phyloP scores from a whole-genome alignment of 2,329 filamentous ascomycete genomes.

The Fusarium sp. region DNA sequence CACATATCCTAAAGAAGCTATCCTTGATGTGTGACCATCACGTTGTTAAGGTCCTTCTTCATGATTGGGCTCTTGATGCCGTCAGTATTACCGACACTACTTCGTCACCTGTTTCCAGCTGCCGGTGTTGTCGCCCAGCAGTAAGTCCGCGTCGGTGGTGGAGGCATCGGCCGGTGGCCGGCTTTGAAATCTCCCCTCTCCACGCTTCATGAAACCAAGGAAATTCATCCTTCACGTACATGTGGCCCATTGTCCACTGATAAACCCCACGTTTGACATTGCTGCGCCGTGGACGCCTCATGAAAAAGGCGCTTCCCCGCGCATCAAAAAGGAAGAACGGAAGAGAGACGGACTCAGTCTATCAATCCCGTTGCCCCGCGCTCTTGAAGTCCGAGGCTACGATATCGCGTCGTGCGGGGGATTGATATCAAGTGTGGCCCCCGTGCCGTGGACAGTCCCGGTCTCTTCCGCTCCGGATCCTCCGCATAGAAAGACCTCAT shows the following conservation, averaged over 20 bases:
- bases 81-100: constrained; percentile 34
- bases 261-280: constrained; percentile 47
- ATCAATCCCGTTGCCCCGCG: constrained; percentile 44
- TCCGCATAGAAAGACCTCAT: constrained; percentile 35
- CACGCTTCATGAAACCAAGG: constrained; percentile 34
- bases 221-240: constrained; percentile 21
- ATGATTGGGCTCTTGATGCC: constrained; percentile 43
- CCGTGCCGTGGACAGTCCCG: constrained; percentile 41
- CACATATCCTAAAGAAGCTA: constrained; percentile 13
- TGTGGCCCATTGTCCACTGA: constrained; percentile 44
- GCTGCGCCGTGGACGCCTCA: constrained; percentile 41
- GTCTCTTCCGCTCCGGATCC: constrained; percentile 43
- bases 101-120: constrained; percentile 25
- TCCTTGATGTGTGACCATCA: constrained; percentile 38
- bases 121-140: constrained; percentile 36
- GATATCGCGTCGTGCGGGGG: constrained; percentile 42
- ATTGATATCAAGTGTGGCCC: constrained; percentile 31
- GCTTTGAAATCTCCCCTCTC: constrained; percentile 34
- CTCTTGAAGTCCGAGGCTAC: constrained; percentile 38
- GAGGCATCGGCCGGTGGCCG: constrained; percentile 31
- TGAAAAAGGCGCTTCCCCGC: constrained; percentile 34
- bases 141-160: constrained; percentile 21
- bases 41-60: constrained; percentile 35
- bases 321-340: constrained; percentile 28
- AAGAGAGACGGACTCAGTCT: constrained; percentile 39